Base-by-base conservation (phyloP, 352 stramenopile species). In the Phytophthora ohioensis region DNA sequence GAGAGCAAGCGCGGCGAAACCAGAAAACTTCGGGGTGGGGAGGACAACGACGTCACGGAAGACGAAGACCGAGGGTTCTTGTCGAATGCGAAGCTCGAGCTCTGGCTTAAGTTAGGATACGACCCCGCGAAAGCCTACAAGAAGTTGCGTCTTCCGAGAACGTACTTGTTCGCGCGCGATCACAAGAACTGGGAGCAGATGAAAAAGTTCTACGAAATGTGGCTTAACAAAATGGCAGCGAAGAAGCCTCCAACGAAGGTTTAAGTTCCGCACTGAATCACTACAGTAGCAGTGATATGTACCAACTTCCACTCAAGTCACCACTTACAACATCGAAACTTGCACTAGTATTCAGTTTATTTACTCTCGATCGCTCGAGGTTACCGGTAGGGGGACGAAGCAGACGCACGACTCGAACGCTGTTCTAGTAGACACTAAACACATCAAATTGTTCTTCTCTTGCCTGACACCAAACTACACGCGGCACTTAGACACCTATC, bases 341-440 rank as follows among this genome's bases (percentile, higher is more conserved):
- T 52, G 48, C 46, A 61, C 63, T 71, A 68, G 46, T 49, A 48
- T 71, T 71, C 42, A 67, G 48, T 67, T 60, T 64, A 71, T 66
- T 68, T 67, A 67, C 63, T 59, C 67, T 63, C n/a, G 51, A 55
- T 64, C 36, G 30, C 27, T 59, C 51, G 46, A 61, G 53, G 60
- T 69, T 68, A 21, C 17, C 17, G 17, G 17, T 21, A 64, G 39
- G 48, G 52, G 41, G 34, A 62, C 65, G 47, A 63, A 67, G 41
- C 43, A 57, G 39, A 60, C 51, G 36, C 56, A 67, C 57, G 51
- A 61, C 42, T 73, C 57, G 53, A 55, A 71, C 68, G 51, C 42
- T 72, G 43, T 56, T 76, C 55, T 67, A 72, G 53, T 41, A 57
- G 38, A 76, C 53, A 69, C 57, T 61, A 72, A 59, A 71, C 49